A percentile compares a stretch with the other conserved stretches of the same genome.
These are phyloP conservation scores for Nannizzia gypsea DNA, from an alignment of 2,329 filamentous ascomycete species.

Conservation along the genomic window DNA sequence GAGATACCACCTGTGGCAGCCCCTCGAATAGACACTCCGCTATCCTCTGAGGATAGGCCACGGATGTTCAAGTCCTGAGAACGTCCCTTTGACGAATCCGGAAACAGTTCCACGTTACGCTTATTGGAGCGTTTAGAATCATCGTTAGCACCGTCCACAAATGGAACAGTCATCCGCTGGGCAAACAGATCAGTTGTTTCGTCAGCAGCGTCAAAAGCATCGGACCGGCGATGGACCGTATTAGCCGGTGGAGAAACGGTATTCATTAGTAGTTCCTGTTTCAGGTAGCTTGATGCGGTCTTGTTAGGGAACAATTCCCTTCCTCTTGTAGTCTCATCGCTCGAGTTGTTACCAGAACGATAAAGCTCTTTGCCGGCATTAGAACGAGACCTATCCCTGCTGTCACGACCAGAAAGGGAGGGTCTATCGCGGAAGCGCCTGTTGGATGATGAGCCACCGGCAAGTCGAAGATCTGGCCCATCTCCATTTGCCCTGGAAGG, in stretches of 20 bases:
- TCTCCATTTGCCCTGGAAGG: slow-evolving; percentile 43
- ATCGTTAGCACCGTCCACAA: slow-evolving; percentile 33
- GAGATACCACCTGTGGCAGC: slow-evolving; percentile 41
- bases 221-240: slow-evolving; percentile 35
- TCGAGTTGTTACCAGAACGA: slow-evolving; percentile 26
- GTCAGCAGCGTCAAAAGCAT: slow-evolving; percentile 44
- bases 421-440: slow-evolving; percentile 35
- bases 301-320: slow-evolving; percentile 39
- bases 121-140: slow-evolving; percentile 17
- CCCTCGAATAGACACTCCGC: slow-evolving; percentile 30
- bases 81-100: slow-evolving; percentile 18
- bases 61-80: slow-evolving; percentile 44
- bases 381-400: slow-evolving; percentile 21
- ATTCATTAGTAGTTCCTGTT: slow-evolving; percentile 45
- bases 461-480: slow-evolving; percentile 21
- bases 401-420: slow-evolving; percentile 17
- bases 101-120: slow-evolving; percentile 30
- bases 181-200: slow-evolving; percentile 43
- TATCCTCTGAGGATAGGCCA: slow-evolving; percentile 40
- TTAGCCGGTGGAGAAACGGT: slow-evolving; percentile 33
- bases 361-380: slow-evolving; percentile 50
- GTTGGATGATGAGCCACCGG: slow-evolving; percentile 27
- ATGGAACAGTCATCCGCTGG: slow-evolving; percentile 38
- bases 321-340: slow-evolving; percentile 25
- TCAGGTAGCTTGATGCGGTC: slow-evolving; percentile 31